phyloP scores from a whole-genome alignment of 192 early-diverging fungal genomes.

The Coemansia sp. region DNA sequence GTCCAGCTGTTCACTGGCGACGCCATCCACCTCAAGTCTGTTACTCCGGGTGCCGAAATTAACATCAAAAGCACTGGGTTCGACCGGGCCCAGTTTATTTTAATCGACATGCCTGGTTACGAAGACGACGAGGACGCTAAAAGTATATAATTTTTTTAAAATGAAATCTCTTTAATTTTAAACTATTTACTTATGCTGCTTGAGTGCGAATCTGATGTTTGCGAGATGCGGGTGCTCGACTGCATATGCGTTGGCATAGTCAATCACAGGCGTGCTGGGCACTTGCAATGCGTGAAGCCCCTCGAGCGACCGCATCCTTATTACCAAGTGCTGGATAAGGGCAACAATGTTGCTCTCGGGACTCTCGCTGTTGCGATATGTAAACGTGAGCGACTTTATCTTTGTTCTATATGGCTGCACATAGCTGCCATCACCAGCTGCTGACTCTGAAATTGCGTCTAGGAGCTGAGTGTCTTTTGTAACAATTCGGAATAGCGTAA shows the following conservation, averaged over 20 bases:
- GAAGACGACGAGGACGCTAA: slow-evolving; percentile 21
- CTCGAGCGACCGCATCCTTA: background rate
- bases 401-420: background rate
- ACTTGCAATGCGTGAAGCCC: background rate
- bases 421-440: background rate
- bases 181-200: background rate
- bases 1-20: slow-evolving; percentile 35
- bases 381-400: background rate
- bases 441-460: background rate
- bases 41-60: slow-evolving; percentile 23
- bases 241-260: background rate
- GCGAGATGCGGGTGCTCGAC: background rate
- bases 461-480: background rate
- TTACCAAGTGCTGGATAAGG: background rate
- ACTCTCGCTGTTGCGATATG: background rate
- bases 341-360: background rate
- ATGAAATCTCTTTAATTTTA: background rate
- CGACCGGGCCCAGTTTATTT: slow-evolving; percentile 48
- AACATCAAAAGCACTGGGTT: slow-evolving; percentile 36
- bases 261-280: background rate
- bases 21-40: slow-evolving; percentile 27
- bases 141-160: slow-evolving; percentile 16
- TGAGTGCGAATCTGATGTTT: background rate
- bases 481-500: background rate
- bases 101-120: slow-evolving; percentile 48